A percentile compares a stretch with the other conserved stretches of the same genome.
Evolutionary conservation across 1,139 yeast genomes (phyloP).

Genomic region (Hansenula anomala): DNA sequence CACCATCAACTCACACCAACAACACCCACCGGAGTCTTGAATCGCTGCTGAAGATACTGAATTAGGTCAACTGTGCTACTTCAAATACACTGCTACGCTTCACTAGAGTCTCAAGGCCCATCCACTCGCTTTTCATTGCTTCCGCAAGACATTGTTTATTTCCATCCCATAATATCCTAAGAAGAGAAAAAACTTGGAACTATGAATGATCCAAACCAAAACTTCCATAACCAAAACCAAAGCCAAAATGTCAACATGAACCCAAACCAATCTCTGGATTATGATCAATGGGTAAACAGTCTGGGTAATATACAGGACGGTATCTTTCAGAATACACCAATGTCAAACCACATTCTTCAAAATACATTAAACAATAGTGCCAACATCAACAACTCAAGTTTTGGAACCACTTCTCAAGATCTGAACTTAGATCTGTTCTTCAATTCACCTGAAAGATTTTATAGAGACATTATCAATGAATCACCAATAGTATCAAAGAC

Average conservation of each 20-base stretch:
- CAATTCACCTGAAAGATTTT: conserved; percentile 34
- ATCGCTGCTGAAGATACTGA: background rate
- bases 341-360: conserved; percentile 18
- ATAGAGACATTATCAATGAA: conserved; percentile 21
- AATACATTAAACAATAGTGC: conserved; percentile 4
- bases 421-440: conserved; percentile 32
- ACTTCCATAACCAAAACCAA: conserved; percentile 1
- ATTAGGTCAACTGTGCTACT: too few species aligned
- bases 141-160: too few species aligned
- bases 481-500: conserved; percentile 21
- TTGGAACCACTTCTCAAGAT: conserved; percentile 27
- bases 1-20: too few species aligned
- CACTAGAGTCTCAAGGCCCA: background rate
- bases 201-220: conserved; percentile 1
- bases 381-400: background rate
- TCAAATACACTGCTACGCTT: too few species aligned
- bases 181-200: background rate
- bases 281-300: conserved; percentile 22
- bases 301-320: conserved; percentile 22
- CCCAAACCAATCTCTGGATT: conserved; percentile 18
- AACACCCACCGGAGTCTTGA: too few species aligned
- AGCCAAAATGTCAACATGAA: too few species aligned
- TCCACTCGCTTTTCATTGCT: background rate
- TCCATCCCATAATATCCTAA: too few species aligned
- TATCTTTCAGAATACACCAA: conserved; percentile 21